Evolutionary conservation across 305 asterid species (phyloP).

Genomic region (Solanum hybrid): DNA sequence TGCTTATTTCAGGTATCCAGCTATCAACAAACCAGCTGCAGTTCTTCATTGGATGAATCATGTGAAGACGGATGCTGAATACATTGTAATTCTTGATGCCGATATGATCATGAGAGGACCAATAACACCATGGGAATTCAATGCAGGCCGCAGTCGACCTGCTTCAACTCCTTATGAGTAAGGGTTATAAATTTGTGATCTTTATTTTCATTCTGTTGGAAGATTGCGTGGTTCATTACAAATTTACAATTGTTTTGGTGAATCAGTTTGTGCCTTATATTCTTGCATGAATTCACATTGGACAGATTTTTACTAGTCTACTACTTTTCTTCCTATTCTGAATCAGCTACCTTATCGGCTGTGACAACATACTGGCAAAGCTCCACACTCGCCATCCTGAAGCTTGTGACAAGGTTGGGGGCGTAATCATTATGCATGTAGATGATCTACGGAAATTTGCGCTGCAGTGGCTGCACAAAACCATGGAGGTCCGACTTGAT

Average conservation of each 20-base stretch:
- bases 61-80: constrained; percentile 77
- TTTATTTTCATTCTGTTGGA: not conserved
- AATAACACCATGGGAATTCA: constrained; percentile 93
- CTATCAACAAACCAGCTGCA: constrained; percentile 89
- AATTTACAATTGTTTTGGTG: not conserved
- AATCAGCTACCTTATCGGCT: constrained; percentile 83
- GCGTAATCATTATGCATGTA: constrained; percentile 85
- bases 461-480: constrained; percentile 79
- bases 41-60: constrained; percentile 93
- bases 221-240: not conserved
- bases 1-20: constrained; percentile 74
- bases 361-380: constrained; percentile 86
- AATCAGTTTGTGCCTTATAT: not conserved
- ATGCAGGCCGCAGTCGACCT: constrained; percentile 63
- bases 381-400: constrained; percentile 80
- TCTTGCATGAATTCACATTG: not conserved
- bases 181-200: constrained; percentile 8
- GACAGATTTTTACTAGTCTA: not conserved
- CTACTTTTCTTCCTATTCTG: constrained; percentile 3
- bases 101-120: constrained; percentile 96
- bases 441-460: constrained; percentile 70
- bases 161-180: constrained; percentile 97
- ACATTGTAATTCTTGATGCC: constrained; percentile 74
- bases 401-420: constrained; percentile 91
- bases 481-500: constrained; percentile 88